These are phyloP conservation scores for Boletus edulis DNA, from an alignment of 768 basidiomycete genomes.

Conservation along the genomic window DNA sequence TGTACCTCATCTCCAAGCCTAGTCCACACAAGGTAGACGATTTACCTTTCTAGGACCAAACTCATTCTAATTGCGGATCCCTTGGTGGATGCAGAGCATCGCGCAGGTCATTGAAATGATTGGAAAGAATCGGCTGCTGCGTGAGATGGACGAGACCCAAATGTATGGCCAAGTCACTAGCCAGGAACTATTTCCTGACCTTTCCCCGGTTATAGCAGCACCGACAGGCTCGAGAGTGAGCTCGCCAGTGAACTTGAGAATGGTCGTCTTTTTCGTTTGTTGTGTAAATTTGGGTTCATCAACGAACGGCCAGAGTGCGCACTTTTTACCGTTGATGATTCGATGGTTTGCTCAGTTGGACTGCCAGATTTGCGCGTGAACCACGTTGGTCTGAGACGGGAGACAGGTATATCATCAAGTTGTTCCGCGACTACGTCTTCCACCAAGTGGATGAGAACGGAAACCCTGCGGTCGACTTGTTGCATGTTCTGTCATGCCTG, in stretches of 20 bases:
- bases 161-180: conserved; percentile 41
- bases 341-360: neutral
- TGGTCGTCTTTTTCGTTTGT: conserved; percentile 80
- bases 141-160: conserved; percentile 83
- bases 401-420: conserved; percentile 95
- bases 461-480: conserved; percentile 84
- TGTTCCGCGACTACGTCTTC: conserved; percentile 98
- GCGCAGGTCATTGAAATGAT: conserved; percentile 82
- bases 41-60: neutral
- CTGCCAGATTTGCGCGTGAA: conserved; percentile 88
- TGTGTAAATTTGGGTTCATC: conserved; percentile 97
- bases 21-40: conserved; percentile 55
- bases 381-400: conserved; percentile 98
- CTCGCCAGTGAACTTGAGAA: conserved; percentile 91
- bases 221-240: conserved; percentile 80
- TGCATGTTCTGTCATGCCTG: conserved; percentile 87
- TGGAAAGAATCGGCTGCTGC: conserved; percentile 56
- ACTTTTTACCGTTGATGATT: neutral
- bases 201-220: conserved; percentile 49
- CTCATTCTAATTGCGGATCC: neutral
- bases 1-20: conserved; percentile 77
- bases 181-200: neutral
- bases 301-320: conserved; percentile 98
- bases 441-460: conserved; percentile 94
- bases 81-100: conserved; percentile 49